phyloP scores from a whole-genome alignment of 495 filamentous ascomycete species.

The Thermothielavioides terrestris region DNA sequence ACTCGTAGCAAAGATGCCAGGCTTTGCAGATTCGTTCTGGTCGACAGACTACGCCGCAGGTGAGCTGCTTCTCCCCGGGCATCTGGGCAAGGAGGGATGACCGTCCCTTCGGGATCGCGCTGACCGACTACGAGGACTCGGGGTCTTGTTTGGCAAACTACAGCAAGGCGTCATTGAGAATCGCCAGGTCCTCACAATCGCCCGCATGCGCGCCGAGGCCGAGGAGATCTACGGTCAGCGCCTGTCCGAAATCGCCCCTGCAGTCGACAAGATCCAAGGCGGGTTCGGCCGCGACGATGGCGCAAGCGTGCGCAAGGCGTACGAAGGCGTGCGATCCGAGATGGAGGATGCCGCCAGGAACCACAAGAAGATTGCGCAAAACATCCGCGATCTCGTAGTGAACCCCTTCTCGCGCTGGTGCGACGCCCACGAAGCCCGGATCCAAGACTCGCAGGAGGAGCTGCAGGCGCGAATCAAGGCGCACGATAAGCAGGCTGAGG shows the following conservation, averaged over 20 bases:
- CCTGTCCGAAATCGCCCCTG: conserved; percentile 73
- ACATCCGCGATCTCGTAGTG: conserved; percentile 91
- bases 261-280: conserved; percentile 69
- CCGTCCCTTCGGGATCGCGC: conserved; percentile 1
- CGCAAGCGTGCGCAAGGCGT: conserved; percentile 93
- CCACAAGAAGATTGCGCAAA: conserved; percentile 90
- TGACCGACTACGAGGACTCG: conserved; percentile 53
- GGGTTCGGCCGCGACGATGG: conserved; percentile 93
- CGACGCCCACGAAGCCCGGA: conserved; percentile 81
- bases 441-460: conserved; percentile 89
- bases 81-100: not conserved
- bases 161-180: conserved; percentile 95
- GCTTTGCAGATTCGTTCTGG: conserved; percentile 94
- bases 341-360: conserved; percentile 88
- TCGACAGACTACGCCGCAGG: conserved; percentile 86
- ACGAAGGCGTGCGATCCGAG: conserved; percentile 87
- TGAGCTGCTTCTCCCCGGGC: conserved; percentile 32
- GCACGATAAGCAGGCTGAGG: conserved; percentile 84
- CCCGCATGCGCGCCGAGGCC: conserved; percentile 90
- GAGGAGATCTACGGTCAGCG: conserved; percentile 81
- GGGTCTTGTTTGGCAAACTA: conserved; percentile 92
- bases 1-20: conserved; percentile 50
- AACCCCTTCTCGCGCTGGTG: conserved; percentile 92
- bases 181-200: conserved; percentile 82
- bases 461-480: conserved; percentile 81